A percentile compares a stretch with the other conserved stretches of the same genome.
Conservation (phyloP, 2,329 filamentous ascomycete species). For the Eutypella sp. region DNA sequence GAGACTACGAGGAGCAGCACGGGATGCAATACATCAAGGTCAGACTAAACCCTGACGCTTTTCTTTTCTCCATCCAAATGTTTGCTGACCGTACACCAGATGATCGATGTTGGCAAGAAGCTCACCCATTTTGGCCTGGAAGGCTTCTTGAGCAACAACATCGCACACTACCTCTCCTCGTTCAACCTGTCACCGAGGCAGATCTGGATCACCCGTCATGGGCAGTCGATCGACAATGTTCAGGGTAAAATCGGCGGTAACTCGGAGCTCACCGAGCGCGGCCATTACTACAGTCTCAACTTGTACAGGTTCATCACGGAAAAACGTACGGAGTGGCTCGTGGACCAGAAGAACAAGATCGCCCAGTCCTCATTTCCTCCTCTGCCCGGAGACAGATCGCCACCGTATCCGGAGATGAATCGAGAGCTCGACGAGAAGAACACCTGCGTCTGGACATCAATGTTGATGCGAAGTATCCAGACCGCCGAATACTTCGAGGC, state of each 20-base stretch:
- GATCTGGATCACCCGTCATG: constrained; percentile 97
- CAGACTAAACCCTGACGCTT: constrained; percentile 10
- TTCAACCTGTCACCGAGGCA: constrained; percentile 94
- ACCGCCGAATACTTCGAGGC: constrained; percentile 83
- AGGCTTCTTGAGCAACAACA: constrained; percentile 87
- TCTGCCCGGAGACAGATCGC: constrained; percentile 82
- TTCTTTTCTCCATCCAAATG: background rate
- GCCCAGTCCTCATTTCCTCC: constrained; percentile 82
- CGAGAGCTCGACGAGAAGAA: constrained; percentile 72
- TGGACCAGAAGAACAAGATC: constrained; percentile 74
- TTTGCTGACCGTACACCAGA: constrained; percentile 42
- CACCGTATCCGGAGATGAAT: constrained; percentile 83
- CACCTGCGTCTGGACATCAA: constrained; percentile 98
- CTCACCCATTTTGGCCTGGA: constrained; percentile 84
- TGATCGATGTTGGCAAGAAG: constrained; percentile 96
- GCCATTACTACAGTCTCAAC: constrained; percentile 71
- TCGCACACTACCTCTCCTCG: constrained; percentile 90
- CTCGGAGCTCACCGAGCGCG: constrained; percentile 72
- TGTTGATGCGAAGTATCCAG: constrained; percentile 85
- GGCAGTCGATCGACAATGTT: constrained; percentile 84
- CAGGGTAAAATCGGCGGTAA: constrained; percentile 88
- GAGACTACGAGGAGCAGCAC: constrained; percentile 83
- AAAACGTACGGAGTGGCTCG: constrained; percentile 76
- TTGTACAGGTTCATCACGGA: constrained; percentile 79
- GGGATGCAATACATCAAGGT: constrained; percentile 89